phyloP scores from a whole-genome alignment of 345 rosid genomes.

The Hirschfeldia incana region DNA sequence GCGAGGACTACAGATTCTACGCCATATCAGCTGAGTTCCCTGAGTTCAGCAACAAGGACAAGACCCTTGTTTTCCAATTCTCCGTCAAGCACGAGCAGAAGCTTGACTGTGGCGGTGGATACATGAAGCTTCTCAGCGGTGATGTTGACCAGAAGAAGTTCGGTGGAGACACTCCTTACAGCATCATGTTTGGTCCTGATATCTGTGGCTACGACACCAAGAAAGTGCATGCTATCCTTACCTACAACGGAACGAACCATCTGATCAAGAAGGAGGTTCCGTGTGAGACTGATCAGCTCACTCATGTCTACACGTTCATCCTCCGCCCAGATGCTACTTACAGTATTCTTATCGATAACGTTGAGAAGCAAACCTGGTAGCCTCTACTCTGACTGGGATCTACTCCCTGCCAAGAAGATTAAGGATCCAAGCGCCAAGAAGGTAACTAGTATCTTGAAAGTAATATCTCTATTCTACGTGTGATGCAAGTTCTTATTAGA shows the following conservation, averaged over 20 bases:
- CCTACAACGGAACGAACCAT: constrained; percentile 73
- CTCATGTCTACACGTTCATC: constrained; percentile 87
- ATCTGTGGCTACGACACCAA: constrained; percentile 95
- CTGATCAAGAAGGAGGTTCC: constrained; percentile 96
- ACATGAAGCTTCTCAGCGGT: constrained; percentile 91
- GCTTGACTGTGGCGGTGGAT: constrained; percentile 99
- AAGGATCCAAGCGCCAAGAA: constrained; percentile 96
- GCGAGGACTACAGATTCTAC: constrained; percentile 96
- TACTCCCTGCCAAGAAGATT: constrained; percentile 84
- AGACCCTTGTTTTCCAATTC: constrained; percentile 90
- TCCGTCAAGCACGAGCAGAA: constrained; percentile 99
- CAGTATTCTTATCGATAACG: constrained; percentile 90
- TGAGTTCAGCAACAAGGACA: constrained; percentile 87
- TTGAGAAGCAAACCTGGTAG: constrained; percentile 95
- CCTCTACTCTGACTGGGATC: constrained; percentile 89
- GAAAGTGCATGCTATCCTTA: constrained; percentile 98
- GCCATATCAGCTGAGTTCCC: constrained; percentile 97
- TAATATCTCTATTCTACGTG: not conserved
- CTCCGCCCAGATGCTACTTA: constrained; percentile 95
- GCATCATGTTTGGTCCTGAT: constrained; percentile 99
- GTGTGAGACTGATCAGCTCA: constrained; percentile 98
- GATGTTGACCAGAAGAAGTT: constrained; percentile 89
- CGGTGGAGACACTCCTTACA: constrained; percentile 97
- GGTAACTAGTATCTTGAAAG: constrained; percentile 39
- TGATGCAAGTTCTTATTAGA: not conserved